Evolutionary conservation across 164 flowering plant species (phyloP).

Genomic region (Annona squamosa): DNA sequence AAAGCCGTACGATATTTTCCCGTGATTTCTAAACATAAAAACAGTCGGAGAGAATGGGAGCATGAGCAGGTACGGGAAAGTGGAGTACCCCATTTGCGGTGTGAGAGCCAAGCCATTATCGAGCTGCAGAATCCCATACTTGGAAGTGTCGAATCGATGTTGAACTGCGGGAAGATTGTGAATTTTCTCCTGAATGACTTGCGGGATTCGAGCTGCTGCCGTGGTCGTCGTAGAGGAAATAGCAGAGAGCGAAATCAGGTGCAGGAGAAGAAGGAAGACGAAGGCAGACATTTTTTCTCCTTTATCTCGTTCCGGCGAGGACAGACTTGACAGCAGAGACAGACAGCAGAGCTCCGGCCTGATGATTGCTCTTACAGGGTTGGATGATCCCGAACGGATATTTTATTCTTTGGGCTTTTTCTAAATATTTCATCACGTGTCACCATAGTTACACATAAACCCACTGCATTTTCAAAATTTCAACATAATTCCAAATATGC

Average conservation of each 20-base stretch:
- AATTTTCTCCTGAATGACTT: background rate
- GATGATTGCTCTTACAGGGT: no score
- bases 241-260: slow-evolving; percentile 15
- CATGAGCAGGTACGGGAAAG: background rate
- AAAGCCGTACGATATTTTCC: background rate
- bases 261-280: slow-evolving; percentile 2
- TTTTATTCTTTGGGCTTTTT: no score
- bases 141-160: slow-evolving; percentile 52
- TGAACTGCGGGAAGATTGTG: slow-evolving; percentile 13
- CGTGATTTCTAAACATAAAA: background rate
- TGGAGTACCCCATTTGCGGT: slow-evolving; percentile 84
- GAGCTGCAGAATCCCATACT: slow-evolving; percentile 62
- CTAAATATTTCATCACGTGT: no score
- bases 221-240: slow-evolving; percentile 15
- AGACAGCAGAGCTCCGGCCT: no score
- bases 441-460: no score
- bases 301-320: background rate
- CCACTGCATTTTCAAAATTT: no score
- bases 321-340: no score
- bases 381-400: no score
- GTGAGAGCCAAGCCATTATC: slow-evolving; percentile 66
- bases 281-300: background rate
- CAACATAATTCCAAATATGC: no score
- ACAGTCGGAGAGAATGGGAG: background rate
- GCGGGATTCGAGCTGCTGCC: slow-evolving; percentile 18